Evolutionary conservation across 1,284 basidiomycete genomes (phyloP).

Genomic region (Coniferiporia sulphurascens): DNA sequence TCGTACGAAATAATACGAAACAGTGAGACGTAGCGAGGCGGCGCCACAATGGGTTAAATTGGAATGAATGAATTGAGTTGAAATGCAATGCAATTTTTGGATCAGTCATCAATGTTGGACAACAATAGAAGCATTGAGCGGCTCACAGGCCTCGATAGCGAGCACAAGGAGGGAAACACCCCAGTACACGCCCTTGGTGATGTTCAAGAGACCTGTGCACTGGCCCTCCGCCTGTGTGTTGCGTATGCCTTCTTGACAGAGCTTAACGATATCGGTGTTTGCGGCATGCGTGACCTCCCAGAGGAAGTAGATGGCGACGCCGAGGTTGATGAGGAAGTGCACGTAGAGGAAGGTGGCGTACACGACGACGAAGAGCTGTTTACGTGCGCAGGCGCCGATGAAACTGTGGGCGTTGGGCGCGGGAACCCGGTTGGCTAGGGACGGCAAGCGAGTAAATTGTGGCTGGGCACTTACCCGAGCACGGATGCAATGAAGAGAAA

Average conservation of each 20-base stretch:
- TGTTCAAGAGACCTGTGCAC: conserved; percentile 39
- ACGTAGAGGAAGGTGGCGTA: conserved; percentile 54
- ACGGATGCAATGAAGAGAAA: conserved; percentile 47
- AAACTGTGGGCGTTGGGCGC: conserved; percentile 34
- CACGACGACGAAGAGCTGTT: conserved; percentile 51
- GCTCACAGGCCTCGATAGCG: conserved; percentile 50
- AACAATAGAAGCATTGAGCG: not conserved
- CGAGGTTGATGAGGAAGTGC: conserved; percentile 54
- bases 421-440: not conserved
- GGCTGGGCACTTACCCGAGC: conserved; percentile 41
- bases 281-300: conserved; percentile 43
- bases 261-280: conserved; percentile 35
- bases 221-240: conserved; percentile 37
- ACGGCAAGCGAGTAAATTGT: not conserved
- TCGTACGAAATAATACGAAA: not conserved
- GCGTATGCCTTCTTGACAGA: conserved; percentile 43
- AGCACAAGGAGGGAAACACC: conserved; percentile 42
- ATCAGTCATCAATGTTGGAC: no score
- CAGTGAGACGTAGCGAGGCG: no score
- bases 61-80: no score
- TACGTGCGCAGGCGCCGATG: conserved; percentile 53
- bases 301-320: conserved; percentile 48
- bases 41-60: no score
- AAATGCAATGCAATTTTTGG: no score
- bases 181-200: conserved; percentile 43